Evolutionary conservation across 768 basidiomycete species (phyloP).

Genomic region (Dioszegia crocea): DNA sequence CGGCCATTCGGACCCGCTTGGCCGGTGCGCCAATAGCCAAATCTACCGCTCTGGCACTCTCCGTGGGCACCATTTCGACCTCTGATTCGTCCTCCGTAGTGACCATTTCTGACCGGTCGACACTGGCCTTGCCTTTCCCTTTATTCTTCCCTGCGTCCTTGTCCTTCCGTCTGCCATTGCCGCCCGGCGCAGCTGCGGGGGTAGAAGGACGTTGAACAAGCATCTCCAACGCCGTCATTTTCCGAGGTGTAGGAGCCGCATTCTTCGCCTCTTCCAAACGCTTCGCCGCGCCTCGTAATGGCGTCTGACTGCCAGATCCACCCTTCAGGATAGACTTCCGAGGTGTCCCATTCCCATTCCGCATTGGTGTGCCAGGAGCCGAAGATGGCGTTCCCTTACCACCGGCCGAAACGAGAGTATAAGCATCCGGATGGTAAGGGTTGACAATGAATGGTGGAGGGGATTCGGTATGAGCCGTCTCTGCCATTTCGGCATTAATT

Average conservation of each 20-base stretch:
- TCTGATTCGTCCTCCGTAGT: conserved; percentile 9
- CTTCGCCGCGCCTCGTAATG: conserved; percentile 35
- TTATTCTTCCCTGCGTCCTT: background rate
- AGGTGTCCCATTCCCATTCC: conserved; percentile 12
- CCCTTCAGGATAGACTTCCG: conserved; percentile 12
- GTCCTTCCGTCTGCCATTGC: too few relatives aligned
- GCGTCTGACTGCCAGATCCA: conserved; percentile 12
- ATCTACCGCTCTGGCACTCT: background rate
- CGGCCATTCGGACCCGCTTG: background rate
- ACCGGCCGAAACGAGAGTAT: conserved; percentile 5
- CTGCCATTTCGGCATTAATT: conserved; percentile 25
- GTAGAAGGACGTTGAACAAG: background rate
- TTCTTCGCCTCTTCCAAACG: conserved; percentile 27
- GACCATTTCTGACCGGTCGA: background rate
- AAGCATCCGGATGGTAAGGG: conserved; percentile 28
- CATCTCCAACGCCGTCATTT: conserved; percentile 10
- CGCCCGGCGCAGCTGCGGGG: background rate
- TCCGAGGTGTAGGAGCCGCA: conserved; percentile 2
- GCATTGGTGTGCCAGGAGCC: background rate
- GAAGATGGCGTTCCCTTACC: too few relatives aligned
- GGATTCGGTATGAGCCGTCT: background rate
- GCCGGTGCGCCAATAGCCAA: background rate
- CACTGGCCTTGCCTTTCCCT: background rate
- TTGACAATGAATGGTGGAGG: conserved; percentile 32
- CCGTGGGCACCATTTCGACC: background rate